These are phyloP conservation scores for Calophaca sinica DNA, from an alignment of 306 rosid species.

Conservation along the genomic window DNA sequence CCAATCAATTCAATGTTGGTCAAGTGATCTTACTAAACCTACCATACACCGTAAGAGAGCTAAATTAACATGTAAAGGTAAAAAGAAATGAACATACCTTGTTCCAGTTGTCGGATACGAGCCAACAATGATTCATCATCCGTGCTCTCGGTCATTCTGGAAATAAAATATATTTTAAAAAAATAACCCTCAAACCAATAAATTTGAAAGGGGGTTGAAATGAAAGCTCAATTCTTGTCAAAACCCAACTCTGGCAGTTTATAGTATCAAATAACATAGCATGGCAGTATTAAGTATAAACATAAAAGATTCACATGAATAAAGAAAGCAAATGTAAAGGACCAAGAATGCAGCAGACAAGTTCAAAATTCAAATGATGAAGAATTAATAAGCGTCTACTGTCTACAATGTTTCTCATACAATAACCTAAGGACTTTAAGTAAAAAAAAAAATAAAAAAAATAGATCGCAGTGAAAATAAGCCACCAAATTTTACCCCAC, in stretches of 20 bases:
- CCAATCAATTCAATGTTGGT: slow-evolving; percentile 7
- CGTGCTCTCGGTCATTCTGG: slow-evolving; percentile 56
- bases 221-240: slow-evolving; percentile 8
- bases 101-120: slow-evolving; percentile 79
- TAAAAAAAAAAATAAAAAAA: slow-evolving; percentile 13
- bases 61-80: background rate
- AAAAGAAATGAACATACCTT: slow-evolving; percentile 56
- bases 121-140: slow-evolving; percentile 56
- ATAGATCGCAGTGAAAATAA: slow-evolving; percentile 2
- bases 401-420: background rate
- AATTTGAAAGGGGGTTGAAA: background rate
- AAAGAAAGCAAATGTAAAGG: slow-evolving; percentile 14
- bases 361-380: slow-evolving; percentile 20
- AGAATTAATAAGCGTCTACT: background rate
- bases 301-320: background rate
- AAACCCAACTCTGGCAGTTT: background rate
- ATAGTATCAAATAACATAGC: slow-evolving; percentile 23
- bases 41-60: slow-evolving; percentile 26
- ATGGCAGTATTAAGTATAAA: slow-evolving; percentile 16
- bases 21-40: background rate
- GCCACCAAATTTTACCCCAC: background rate
- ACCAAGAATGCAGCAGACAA: slow-evolving; percentile 21
- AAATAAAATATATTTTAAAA: background rate
- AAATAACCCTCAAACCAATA: slow-evolving; percentile 1
- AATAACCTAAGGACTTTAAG: background rate